Evolutionary conservation across 208 protist species (phyloP).

Genomic region (Acanthamoeba divionensis): DNA sequence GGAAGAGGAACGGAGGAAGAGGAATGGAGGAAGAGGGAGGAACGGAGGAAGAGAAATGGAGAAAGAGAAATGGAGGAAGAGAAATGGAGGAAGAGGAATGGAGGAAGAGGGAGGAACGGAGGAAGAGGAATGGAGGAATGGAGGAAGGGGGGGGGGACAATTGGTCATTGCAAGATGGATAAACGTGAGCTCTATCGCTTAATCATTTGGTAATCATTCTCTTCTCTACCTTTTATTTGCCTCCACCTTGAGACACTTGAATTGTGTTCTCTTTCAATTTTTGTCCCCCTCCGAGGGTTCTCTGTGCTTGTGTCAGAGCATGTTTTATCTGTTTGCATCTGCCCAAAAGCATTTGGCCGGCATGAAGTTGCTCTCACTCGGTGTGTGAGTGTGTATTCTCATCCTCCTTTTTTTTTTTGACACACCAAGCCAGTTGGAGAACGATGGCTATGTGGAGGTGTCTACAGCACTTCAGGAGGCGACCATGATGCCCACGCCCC

Average conservation of each 20-base stretch:
- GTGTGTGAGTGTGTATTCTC: too few species aligned
- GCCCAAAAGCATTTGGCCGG: too few species aligned
- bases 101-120: background rate
- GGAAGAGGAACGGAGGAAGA: background rate
- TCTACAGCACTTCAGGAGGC: background rate
- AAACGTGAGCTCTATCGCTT: background rate
- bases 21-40: too few species aligned
- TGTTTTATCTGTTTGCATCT: too few species aligned
- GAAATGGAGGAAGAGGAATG: background rate
- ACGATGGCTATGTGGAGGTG: background rate
- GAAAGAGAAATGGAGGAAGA: background rate
- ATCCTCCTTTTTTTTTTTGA: background rate
- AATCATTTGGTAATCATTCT: background rate
- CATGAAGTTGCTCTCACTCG: too few species aligned
- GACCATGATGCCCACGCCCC: background rate
- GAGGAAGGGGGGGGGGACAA: background rate
- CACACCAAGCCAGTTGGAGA: background rate
- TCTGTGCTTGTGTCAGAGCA: too few species aligned
- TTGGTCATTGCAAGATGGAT: background rate
- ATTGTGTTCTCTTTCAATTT: background rate
- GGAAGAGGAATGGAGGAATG: background rate
- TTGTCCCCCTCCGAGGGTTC: too few species aligned
- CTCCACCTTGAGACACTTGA: background rate
- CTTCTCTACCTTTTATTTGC: background rate
- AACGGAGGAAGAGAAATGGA: background rate